Evolutionary conservation across 306 rosid species (phyloP).

Genomic region (Castanospermum australe): DNA sequence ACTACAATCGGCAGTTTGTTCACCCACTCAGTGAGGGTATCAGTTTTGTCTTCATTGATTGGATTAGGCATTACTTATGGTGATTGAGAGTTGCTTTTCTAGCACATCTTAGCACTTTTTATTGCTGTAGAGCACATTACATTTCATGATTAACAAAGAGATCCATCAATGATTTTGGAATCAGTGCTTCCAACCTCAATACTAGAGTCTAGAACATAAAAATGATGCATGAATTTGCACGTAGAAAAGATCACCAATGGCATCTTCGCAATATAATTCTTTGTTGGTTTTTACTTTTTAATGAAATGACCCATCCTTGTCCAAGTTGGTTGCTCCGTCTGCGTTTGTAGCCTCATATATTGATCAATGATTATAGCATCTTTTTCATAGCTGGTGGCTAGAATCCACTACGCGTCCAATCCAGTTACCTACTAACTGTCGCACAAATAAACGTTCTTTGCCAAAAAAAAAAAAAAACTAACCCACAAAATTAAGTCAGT

Average conservation of each 20-base stretch:
- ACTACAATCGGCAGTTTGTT: not conserved
- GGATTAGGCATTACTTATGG: not conserved
- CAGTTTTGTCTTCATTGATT: not conserved
- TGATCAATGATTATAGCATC: not conserved
- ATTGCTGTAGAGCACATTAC: not conserved
- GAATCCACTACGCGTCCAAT: not conserved
- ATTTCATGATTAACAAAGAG: not conserved
- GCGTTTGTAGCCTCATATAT: conserved; percentile 18
- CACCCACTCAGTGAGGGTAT: not conserved
- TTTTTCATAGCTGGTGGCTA: not conserved
- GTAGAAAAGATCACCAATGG: not conserved
- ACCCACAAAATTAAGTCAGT: not conserved
- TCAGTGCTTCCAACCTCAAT: not conserved
- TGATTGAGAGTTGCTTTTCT: not conserved
- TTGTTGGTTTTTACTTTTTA: not conserved
- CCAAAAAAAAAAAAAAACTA: not conserved
- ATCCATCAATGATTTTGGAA: not conserved
- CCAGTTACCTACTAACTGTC: not conserved
- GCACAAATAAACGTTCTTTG: not conserved
- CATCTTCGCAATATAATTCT: not conserved
- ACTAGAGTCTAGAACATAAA: no score
- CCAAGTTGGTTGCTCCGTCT: conserved; percentile 13
- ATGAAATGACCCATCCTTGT: no score
- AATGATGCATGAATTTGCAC: not conserved
- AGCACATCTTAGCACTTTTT: not conserved